These are phyloP conservation scores for Aureobasidium leucospermi DNA, from an alignment of 2,329 filamentous ascomycete species.

Conservation along the genomic window DNA sequence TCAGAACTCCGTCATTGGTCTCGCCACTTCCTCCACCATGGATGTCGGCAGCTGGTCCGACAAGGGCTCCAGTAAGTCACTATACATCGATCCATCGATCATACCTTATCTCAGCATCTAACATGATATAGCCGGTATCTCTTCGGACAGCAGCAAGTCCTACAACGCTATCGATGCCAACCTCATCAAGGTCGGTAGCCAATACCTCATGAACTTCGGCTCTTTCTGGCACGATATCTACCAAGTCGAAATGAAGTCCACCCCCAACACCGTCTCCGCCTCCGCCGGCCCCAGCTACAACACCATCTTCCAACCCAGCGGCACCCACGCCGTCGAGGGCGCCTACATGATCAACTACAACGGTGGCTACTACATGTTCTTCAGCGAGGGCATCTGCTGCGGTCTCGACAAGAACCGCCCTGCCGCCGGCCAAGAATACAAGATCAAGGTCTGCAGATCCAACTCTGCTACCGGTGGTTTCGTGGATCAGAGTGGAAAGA, in stretches of 20 bases:
- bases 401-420: constrained; percentile 47
- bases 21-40: constrained; percentile 44
- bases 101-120: neutral
- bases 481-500: constrained; percentile 47
- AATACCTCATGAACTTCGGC: constrained; percentile 53
- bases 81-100: neutral
- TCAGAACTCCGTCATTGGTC: constrained; percentile 55
- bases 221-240: constrained; percentile 63
- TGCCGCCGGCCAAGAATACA: constrained; percentile 55
- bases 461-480: constrained; percentile 46
- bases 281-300: constrained; percentile 34
- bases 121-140: constrained; percentile 38
- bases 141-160: constrained; percentile 29
- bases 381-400: constrained; percentile 55
- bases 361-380: constrained; percentile 59
- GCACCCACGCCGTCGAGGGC: constrained; percentile 50
- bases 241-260: constrained; percentile 45
- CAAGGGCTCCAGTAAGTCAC: constrained; percentile 38
- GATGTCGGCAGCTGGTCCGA: constrained; percentile 55
- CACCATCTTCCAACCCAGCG: constrained; percentile 47
- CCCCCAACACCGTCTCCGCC: constrained; percentile 20
- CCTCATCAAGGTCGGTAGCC: constrained; percentile 35
- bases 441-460: constrained; percentile 58
- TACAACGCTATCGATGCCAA: constrained; percentile 49
- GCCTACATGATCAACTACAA: constrained; percentile 49